Evolutionary conservation across 148 eudicot genomes (phyloP), one percentile per base, ranked within the genome.

Genomic region (Selenicereus undatus): DNA sequence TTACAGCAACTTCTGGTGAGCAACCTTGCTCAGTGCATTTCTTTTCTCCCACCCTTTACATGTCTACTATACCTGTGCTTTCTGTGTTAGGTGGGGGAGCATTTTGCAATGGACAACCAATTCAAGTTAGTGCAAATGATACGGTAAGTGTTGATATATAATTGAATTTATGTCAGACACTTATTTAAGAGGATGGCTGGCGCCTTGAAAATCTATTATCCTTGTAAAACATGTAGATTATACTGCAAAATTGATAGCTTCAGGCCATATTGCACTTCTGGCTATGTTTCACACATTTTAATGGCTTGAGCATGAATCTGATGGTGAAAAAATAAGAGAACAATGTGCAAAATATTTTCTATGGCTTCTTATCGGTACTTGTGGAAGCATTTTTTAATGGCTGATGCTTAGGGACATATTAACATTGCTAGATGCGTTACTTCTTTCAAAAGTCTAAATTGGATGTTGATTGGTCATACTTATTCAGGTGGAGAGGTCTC

Each of bases 1-100:
- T 96, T 83, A 88, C 95, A 82, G 99, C 99, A 78, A 92, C 85
- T 86, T 86, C 98, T 81, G 99, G 99, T 96, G 85, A 75, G 88
- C 68, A 79, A 45, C 68, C 74, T 83, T 76, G 58, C 58, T 78
- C 58, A 71, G 64, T 81, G 68, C 35, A 66, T 50, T 71, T 81
- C 74, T 27, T 60, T 45, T 29, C 77, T 36, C 22, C 32, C 36
- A 24, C 32, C 22, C 21, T 71, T 75, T 72, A 64, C 68, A 65
- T 71, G 24, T 17, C 81, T 82, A 76, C 60, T 27, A 39, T 73
- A 71, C 36, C 70, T 77, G 42, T 76, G 30, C 26, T 80, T 58
- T 48, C 52, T 83, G 71, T 86, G 68, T 79, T 83, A 96, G 99
- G 99, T 77, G 94, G 92, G 29, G 99, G 99, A 85, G 94, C 99